phyloP scores from a whole-genome alignment of 116 monocot genomes.

The Trichopus zeylanicus region DNA sequence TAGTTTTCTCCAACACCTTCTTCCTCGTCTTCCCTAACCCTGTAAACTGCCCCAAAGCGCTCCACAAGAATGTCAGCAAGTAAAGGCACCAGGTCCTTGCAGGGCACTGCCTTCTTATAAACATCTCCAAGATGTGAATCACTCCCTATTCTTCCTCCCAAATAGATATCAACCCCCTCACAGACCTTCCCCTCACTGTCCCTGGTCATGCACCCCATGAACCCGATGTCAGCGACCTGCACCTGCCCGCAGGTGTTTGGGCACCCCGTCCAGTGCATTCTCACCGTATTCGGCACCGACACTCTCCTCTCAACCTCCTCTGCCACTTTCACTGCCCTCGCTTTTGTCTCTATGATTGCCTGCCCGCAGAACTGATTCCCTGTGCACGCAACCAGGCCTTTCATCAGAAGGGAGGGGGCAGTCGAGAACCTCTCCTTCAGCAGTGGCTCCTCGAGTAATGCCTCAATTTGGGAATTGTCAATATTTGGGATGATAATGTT shows the following conservation, averaged over 20 bases:
- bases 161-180: slow-evolving; percentile 76
- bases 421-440: slow-evolving; percentile 45
- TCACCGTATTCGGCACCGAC: slow-evolving; percentile 35
- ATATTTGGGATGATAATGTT: slow-evolving; percentile 85
- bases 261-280: slow-evolving; percentile 99
- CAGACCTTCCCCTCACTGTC: slow-evolving; percentile 47
- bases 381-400: slow-evolving; percentile 83
- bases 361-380: slow-evolving; percentile 97
- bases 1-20: slow-evolving; percentile 18
- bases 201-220: slow-evolving; percentile 89
- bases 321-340: slow-evolving; percentile 60
- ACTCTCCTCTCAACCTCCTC: slow-evolving; percentile 60
- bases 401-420: slow-evolving; percentile 60
- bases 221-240: slow-evolving; percentile 92
- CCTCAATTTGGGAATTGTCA: slow-evolving; percentile 23
- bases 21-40: slow-evolving; percentile 62
- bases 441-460: slow-evolving; percentile 54
- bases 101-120: slow-evolving; percentile 78
- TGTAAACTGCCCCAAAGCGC: slow-evolving; percentile 62
- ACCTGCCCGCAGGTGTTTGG: slow-evolving; percentile 92
- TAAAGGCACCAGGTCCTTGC: slow-evolving; percentile 56
- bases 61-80: slow-evolving; percentile 62
- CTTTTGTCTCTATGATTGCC: slow-evolving; percentile 96
- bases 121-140: slow-evolving; percentile 67
- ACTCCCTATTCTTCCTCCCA: slow-evolving; percentile 72